Percentiles rank a stretch among this genome's conserved stretches.
Evolutionary conservation across 108 stramenopile genomes (phyloP).

Genomic region (Nannochloropsis salina): DNA sequence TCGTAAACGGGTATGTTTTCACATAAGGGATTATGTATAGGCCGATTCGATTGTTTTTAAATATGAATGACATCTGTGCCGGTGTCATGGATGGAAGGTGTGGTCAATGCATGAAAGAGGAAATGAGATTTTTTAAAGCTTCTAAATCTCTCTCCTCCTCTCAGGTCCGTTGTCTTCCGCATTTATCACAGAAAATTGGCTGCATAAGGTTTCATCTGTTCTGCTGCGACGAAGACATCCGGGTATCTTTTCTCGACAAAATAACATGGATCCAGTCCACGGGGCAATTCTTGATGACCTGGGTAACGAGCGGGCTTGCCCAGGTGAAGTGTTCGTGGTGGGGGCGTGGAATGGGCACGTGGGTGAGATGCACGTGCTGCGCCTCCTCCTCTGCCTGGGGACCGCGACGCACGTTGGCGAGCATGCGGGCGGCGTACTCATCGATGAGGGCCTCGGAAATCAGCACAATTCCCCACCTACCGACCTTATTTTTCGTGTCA

Average conservation of each 20-base stretch:
- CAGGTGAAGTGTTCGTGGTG: not conserved
- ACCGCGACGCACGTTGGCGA: not conserved
- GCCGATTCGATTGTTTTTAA: not conserved
- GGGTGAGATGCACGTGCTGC: not conserved
- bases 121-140: not conserved
- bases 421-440: constrained; percentile 3
- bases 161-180: not conserved
- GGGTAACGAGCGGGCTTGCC: not conserved
- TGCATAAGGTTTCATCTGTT: not conserved
- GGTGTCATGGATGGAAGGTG: not conserved
- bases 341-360: not conserved
- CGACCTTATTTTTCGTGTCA: not conserved
- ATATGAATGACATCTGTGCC: not conserved
- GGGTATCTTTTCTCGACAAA: not conserved
- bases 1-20: not conserved
- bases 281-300: not conserved
- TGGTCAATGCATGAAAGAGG: not conserved
- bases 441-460: not conserved
- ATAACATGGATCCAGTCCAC: not conserved
- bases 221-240: not conserved
- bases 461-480: not conserved
- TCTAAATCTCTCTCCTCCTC: not conserved
- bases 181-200: not conserved
- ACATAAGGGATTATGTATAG: not conserved
- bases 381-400: constrained; percentile 1